A percentile compares a stretch with the other conserved stretches of the same genome.
Evolutionary conservation across 495 filamentous ascomycete species (phyloP).

Genomic region (Hyphodiscus hymeniophilus): DNA sequence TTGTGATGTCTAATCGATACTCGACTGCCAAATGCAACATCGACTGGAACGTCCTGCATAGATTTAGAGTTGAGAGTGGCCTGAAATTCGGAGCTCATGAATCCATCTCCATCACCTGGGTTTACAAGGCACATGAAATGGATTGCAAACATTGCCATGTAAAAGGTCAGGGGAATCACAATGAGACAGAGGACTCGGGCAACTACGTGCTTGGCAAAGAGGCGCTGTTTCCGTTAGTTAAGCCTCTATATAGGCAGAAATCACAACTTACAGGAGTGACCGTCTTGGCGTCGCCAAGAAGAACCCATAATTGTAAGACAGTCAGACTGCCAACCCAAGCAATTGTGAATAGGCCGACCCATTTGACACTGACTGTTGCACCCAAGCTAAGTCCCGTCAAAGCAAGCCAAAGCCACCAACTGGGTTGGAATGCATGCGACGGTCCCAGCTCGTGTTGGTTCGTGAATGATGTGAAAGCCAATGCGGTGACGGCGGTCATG

Average conservation of each 20-base stretch:
- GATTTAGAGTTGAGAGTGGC: conserved; percentile 91
- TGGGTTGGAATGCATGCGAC: conserved; percentile 69
- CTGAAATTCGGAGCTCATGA: conserved; percentile 99
- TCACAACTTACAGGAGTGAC: conserved; percentile 49
- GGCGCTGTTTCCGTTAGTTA: conserved; percentile 20
- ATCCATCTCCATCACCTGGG: conserved; percentile 94
- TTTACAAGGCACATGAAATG: conserved; percentile 91
- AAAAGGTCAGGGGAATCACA: conserved; percentile 80
- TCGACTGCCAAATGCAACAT: conserved; percentile 82
- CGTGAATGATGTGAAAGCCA: conserved; percentile 87
- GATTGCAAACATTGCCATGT: conserved; percentile 91
- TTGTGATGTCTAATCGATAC: conserved; percentile 86
- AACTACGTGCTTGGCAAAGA: conserved; percentile 93
- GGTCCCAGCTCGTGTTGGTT: conserved; percentile 96
- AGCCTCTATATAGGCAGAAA: not conserved
- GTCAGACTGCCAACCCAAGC: conserved; percentile 96
- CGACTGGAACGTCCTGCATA: conserved; percentile 91
- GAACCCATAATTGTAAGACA: conserved; percentile 83
- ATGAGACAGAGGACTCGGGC: conserved; percentile 89
- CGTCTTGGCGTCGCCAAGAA: conserved; percentile 79
- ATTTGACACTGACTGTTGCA: conserved; percentile 92
- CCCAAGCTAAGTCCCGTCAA: conserved; percentile 82
- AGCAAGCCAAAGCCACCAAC: conserved; percentile 97
- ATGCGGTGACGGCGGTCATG: conserved; percentile 84
- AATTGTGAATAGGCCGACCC: conserved; percentile 97